Evolutionary conservation across 1,139 yeast species (phyloP).

Genomic region (Geotrichum carabidarum): DNA sequence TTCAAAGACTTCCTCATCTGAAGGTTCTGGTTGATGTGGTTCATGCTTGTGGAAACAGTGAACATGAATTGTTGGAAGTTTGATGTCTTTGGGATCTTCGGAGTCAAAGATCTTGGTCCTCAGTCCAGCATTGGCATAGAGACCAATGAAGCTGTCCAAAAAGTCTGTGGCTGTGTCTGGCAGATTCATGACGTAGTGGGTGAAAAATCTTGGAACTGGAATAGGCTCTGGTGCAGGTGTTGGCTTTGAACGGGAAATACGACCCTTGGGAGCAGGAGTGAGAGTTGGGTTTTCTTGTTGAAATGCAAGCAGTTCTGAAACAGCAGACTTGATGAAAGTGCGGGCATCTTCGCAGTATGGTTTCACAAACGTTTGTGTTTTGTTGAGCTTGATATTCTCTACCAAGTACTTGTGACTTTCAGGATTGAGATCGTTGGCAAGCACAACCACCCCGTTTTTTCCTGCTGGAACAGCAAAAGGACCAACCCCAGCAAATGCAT

Average conservation of each 20-base stretch:
- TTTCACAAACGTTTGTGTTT: slow-evolving; percentile 54
- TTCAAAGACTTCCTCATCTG: slow-evolving; percentile 55
- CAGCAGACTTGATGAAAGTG: slow-evolving; percentile 63
- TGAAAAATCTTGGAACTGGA: slow-evolving; percentile 53
- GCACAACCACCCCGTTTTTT: slow-evolving; percentile 67
- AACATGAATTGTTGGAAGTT: slow-evolving; percentile 73
- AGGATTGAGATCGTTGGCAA: slow-evolving; percentile 93
- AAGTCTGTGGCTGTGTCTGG: slow-evolving; percentile 93
- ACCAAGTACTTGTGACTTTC: slow-evolving; percentile 67
- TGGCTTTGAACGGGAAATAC: slow-evolving; percentile 28
- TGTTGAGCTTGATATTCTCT: slow-evolving; percentile 61
- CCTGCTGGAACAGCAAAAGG: slow-evolving; percentile 98
- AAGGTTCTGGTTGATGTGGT: slow-evolving; percentile 65
- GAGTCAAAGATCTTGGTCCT: slow-evolving; percentile 34
- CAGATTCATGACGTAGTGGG: slow-evolving; percentile 88
- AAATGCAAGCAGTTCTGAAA: slow-evolving; percentile 44
- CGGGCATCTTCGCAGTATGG: slow-evolving; percentile 78
- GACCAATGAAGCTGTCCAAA: slow-evolving; percentile 67
- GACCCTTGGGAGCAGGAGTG: slow-evolving; percentile 14
- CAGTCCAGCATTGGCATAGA: slow-evolving; percentile 47
- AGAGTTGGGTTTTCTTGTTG: slow-evolving; percentile 24
- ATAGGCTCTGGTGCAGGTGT: slow-evolving; percentile 28
- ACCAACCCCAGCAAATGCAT: slow-evolving; percentile 98
- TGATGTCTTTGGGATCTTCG: slow-evolving; percentile 25
- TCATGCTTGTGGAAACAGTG: slow-evolving; percentile 90